Evolutionary conservation across 148 eudicot species (phyloP).

Genomic region (Polygonum maritimum): DNA sequence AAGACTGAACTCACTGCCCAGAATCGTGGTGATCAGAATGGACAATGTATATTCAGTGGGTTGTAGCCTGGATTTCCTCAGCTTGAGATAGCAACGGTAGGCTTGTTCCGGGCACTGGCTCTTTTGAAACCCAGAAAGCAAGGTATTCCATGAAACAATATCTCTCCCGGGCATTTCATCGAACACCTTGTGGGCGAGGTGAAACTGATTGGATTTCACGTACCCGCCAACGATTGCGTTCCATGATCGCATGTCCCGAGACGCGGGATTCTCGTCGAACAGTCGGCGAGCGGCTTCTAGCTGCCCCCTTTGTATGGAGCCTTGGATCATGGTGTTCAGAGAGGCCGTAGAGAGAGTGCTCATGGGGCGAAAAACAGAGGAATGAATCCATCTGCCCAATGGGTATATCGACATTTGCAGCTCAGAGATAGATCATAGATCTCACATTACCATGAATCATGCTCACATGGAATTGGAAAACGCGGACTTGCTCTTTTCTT

Average conservation of each 20-base stretch:
- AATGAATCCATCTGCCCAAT: neutral
- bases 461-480: neutral
- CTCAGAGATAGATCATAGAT: neutral
- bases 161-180: conserved; percentile 67
- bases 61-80: conserved; percentile 27
- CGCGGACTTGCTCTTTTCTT: neutral
- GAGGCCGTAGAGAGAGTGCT: conserved; percentile 25
- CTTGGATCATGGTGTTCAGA: conserved; percentile 32
- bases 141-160: conserved; percentile 66
- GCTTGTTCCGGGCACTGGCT: conserved; percentile 13
- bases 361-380: conserved; percentile 15
- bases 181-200: conserved; percentile 45
- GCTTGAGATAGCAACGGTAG: conserved; percentile 22
- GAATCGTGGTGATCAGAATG: conserved; percentile 32
- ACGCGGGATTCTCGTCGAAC: conserved; percentile 34
- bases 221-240: conserved; percentile 42
- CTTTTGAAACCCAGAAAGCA: conserved; percentile 44
- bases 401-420: neutral
- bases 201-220: conserved; percentile 22
- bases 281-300: conserved; percentile 33
- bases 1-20: conserved; percentile 19
- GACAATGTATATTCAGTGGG: conserved; percentile 57
- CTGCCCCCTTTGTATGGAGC: conserved; percentile 23
- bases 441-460: neutral
- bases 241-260: conserved; percentile 49